phyloP scores from a whole-genome alignment of 768 basidiomycete species.

The Auriscalpium vulgare region DNA sequence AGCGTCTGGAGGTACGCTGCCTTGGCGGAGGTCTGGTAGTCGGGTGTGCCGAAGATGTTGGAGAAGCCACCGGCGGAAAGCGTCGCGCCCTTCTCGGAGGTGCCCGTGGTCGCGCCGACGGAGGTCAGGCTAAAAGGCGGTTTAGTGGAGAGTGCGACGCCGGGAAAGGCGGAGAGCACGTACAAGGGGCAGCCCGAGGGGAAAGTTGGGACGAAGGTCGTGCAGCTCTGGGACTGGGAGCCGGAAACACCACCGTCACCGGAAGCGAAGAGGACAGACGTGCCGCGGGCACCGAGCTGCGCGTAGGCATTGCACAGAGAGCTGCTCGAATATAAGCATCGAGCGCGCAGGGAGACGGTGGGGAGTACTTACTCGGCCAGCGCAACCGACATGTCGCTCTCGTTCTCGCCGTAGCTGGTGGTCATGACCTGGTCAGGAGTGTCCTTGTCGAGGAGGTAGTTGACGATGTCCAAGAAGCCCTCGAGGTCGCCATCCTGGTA shows the following conservation, averaged over 20 bases:
- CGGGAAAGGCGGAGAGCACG: neutral
- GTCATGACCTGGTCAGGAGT: conserved; percentile 15
- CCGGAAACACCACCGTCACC: conserved; percentile 31
- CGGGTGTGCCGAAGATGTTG: conserved; percentile 19
- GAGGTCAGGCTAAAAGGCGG: neutral
- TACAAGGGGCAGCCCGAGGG: conserved; percentile 28
- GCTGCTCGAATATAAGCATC: conserved; percentile 4
- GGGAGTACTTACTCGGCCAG: neutral
- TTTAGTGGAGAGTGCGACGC: neutral
- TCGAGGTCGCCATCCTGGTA: conserved; percentile 9
- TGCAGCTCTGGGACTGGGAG: conserved; percentile 19
- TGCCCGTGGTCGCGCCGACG: conserved; percentile 1
- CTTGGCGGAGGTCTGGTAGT: conserved; percentile 19
- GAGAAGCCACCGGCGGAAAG: conserved; percentile 26
- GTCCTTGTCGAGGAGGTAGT: conserved; percentile 9
- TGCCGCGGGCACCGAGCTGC: conserved; percentile 28
- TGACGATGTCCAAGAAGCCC: conserved; percentile 7
- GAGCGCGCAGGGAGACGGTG: no score
- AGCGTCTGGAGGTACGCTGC: neutral
- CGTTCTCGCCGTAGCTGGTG: conserved; percentile 14
- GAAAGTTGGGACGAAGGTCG: conserved; percentile 27
- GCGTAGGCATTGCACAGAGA: conserved; percentile 28
- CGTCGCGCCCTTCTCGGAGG: conserved; percentile 12
- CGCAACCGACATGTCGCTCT: neutral
- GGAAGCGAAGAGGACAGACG: conserved; percentile 29